phyloP scores from a whole-genome alignment of 1,139 yeast genomes.

The Protomyces inouyei region DNA sequence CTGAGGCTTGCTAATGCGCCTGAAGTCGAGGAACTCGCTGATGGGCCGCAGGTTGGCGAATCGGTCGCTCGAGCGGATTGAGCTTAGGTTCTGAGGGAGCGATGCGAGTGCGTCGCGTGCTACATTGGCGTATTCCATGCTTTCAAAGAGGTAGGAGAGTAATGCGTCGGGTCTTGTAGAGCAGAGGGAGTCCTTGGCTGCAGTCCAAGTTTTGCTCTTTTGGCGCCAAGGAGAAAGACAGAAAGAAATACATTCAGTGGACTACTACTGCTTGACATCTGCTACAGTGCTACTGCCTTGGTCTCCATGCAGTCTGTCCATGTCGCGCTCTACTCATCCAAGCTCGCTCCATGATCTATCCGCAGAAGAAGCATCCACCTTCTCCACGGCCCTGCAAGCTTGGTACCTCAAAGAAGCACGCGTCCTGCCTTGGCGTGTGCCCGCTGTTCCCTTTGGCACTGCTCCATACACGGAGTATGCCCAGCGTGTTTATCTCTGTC shows the following conservation, averaged over 20 bases:
- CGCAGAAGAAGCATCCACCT: neutral
- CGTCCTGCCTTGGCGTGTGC: slow-evolving; percentile 28
- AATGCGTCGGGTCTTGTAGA: neutral
- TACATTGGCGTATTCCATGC: slow-evolving; percentile 24
- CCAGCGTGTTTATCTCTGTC: slow-evolving; percentile 26
- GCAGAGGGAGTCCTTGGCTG: neutral
- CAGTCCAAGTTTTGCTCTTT: no score
- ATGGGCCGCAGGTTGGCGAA: slow-evolving; percentile 77
- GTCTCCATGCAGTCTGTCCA: no score
- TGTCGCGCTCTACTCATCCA: neutral
- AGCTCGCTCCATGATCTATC: neutral
- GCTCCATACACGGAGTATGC: slow-evolving; percentile 1
- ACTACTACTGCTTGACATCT: no score
- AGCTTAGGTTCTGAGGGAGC: slow-evolving; percentile 11
- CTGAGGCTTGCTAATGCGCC: slow-evolving; percentile 82
- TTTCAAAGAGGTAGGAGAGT: neutral
- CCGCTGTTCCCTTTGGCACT: slow-evolving; percentile 5
- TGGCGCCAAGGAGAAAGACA: no score
- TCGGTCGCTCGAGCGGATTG: slow-evolving; percentile 35
- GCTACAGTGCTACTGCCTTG: no score
- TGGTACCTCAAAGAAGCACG: slow-evolving; percentile 25
- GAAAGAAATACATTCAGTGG: no score
- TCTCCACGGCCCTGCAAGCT: slow-evolving; percentile 7
- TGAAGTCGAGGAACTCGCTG: slow-evolving; percentile 82
- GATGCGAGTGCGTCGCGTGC: slow-evolving; percentile 23